A percentile compares a stretch with the other conserved stretches of the same genome.
Conservation (phyloP, 148 eudicot species). For the Vaccinium macrocarpon region DNA sequence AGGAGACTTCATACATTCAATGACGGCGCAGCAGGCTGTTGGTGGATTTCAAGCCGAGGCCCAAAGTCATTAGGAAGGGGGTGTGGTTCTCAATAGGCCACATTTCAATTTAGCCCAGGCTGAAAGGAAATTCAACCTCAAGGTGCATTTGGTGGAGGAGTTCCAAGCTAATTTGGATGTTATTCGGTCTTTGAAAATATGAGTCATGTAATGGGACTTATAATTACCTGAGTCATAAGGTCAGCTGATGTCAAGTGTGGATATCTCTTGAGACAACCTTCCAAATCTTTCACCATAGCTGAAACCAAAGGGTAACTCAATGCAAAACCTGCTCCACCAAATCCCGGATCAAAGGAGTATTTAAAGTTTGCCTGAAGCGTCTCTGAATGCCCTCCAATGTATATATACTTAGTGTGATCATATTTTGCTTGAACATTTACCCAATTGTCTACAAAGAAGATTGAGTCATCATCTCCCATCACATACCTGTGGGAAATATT, state of each 20-base stretch:
- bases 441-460: slow-evolving; percentile 36
- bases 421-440: slow-evolving; percentile 24
- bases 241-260: slow-evolving; percentile 16
- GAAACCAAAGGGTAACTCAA: slow-evolving; percentile 33
- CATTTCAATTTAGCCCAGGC: no score
- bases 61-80: no score
- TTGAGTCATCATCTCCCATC: slow-evolving; percentile 35
- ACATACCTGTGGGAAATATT: background rate
- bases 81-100: no score
- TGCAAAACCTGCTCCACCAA: slow-evolving; percentile 41
- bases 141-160: no score
- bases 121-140: no score
- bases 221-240: slow-evolving; percentile 25
- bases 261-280: slow-evolving; percentile 27
- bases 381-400: slow-evolving; percentile 36
- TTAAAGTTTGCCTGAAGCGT: slow-evolving; percentile 11
- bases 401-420: slow-evolving; percentile 32
- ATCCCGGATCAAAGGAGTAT: slow-evolving; percentile 29
- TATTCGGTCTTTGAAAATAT: no score
- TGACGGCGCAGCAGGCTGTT: no score
- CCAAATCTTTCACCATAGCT: slow-evolving; percentile 24
- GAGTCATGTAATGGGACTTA: no score
- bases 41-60: no score
- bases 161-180: no score
- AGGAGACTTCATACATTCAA: no score